phyloP scores from a whole-genome alignment of 345 rosid genomes.

The Heritiera fomes region DNA sequence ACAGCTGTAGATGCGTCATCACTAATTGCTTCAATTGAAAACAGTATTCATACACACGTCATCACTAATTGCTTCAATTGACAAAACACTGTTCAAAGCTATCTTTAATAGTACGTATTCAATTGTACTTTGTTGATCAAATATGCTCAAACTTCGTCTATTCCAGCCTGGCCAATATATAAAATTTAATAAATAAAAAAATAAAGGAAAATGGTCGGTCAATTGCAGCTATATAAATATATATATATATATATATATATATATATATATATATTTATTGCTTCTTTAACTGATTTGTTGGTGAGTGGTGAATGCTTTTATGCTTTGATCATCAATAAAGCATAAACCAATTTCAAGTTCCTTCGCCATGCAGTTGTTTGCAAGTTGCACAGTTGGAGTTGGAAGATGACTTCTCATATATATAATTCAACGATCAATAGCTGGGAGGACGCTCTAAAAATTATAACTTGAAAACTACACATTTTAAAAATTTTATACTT shows the following conservation, averaged over 20 bases:
- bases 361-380: background rate
- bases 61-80: too few relatives aligned
- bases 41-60: too few relatives aligned
- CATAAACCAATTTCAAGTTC: background rate
- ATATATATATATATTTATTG: background rate
- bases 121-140: background rate
- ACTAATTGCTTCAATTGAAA: too few relatives aligned
- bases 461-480: too few relatives aligned
- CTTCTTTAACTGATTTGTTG: background rate
- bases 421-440: too few relatives aligned
- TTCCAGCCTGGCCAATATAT: background rate
- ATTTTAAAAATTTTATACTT: too few relatives aligned
- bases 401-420: too few relatives aligned
- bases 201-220: background rate
- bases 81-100: too few relatives aligned
- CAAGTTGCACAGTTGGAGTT: background rate
- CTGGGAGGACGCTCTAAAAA: too few relatives aligned
- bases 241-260: too few relatives aligned
- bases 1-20: too few relatives aligned
- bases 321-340: background rate
- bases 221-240: background rate
- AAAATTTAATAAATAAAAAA: background rate
- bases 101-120: too few relatives aligned
- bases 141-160: background rate
- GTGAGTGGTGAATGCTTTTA: background rate